Evolutionary conservation across 768 basidiomycete species (phyloP), one percentile per base, ranked within the genome.

Genomic region (Leccinum broughii): DNA sequence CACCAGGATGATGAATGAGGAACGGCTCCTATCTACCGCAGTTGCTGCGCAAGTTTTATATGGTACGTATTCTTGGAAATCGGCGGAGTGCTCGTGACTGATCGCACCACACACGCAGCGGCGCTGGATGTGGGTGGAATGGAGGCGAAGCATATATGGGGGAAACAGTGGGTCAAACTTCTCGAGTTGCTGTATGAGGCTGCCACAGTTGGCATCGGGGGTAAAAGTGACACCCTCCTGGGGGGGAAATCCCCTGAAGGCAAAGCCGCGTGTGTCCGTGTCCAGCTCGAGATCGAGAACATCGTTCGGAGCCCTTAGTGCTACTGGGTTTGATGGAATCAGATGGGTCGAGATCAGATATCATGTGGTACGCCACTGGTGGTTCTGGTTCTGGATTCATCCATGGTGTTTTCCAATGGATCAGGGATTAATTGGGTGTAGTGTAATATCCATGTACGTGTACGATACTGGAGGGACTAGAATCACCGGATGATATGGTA

Each of bases 91-190:
- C 32, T 54, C 24, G 20, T 56, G 34, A 56, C 61, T 63, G 54
- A 63, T 69, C 52, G 59, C 64, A 46, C 24, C 56, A 52, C 50
- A 57, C 61, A 92, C 44, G 56, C 60, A 92, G 90, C 83, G 65
- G 90, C 82, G 17, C 72, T 93, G 26, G 89, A 91, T 55, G 88
- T 91, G 32, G 79, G 87, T 64, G 90, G 92, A 3, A 62, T 77
- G 26, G 78, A 84, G 53, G 88, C 87, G 9, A 77, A 77, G 57
- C 73, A 78, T 28, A 74, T 89, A 9, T 93, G 88, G 86, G 91
- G 91, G n/a, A 75, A 78, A 41, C 91, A 93, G 71, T 93, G 89
- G 85, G 74, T 86, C 59, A 92, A 92, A 70, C 72, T 92, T 55
- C 78, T 93, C 22, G 80, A 77, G 26, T 71, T 90, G 14, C 70